Conservation (phyloP, 768 basidiomycete species). For the Termitomyces sp. region DNA sequence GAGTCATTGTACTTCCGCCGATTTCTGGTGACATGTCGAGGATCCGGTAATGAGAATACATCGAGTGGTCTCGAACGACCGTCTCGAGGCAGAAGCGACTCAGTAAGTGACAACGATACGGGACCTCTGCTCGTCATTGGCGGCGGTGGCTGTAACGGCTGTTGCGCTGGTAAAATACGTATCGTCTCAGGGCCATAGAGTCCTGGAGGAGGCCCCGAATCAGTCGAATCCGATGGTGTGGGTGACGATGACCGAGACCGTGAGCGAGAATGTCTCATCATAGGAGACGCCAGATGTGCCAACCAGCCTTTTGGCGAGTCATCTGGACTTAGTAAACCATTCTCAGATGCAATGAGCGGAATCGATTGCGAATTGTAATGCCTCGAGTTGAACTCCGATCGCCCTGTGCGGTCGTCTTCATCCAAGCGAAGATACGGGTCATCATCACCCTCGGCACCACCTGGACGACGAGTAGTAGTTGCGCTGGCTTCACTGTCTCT, state of each 20-base stretch:
- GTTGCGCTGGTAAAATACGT: constrained; percentile 22
- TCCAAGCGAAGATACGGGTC: constrained; percentile 78
- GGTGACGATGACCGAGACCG: constrained; percentile 33
- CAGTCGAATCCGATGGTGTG: constrained; percentile 32
- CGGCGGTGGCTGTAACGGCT: constrained; percentile 34
- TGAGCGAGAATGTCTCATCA: constrained; percentile 33
- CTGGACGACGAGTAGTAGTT: constrained; percentile 23
- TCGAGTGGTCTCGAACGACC: constrained; percentile 57
- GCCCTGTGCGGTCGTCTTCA: constrained; percentile 45
- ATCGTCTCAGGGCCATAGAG: constrained; percentile 27
- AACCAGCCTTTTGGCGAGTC: constrained; percentile 57
- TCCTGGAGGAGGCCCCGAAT: constrained; percentile 40
- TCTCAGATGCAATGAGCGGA: constrained; percentile 32
- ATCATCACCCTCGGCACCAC: constrained; percentile 45
- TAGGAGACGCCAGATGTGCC: constrained; percentile 68
- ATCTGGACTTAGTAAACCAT: constrained; percentile 24
- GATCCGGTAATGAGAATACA: constrained; percentile 75
- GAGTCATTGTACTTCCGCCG: constrained; percentile 73
- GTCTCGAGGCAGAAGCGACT: constrained; percentile 74
- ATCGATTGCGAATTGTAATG: constrained; percentile 26
- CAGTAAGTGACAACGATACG: constrained; percentile 65
- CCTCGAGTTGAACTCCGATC: constrained; percentile 22
- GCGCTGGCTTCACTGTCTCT: constrained; percentile 31
- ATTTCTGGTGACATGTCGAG: constrained; percentile 54
- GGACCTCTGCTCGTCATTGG: constrained; percentile 29